Base-by-base conservation (phyloP, 164 flowering plant species). In the Stephania yunnanensis region DNA sequence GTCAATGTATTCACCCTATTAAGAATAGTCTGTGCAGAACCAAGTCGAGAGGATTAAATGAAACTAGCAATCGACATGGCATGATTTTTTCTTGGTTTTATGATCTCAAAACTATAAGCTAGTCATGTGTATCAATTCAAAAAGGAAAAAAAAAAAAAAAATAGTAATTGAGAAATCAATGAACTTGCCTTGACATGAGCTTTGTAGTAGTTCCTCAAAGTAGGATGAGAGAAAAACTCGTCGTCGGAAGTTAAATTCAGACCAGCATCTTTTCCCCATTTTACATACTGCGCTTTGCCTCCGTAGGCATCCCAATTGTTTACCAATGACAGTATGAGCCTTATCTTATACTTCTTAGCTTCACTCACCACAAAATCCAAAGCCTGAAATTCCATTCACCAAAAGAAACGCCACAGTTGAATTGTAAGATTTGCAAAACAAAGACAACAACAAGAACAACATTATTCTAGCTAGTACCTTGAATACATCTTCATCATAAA, bases 271-370 rank as follows among this genome's bases (percentile, higher is more conserved):
- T 88, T 89, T 25, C 97, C 99, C 99, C 98, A 95, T 85, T 92
- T 89, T 10, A 90, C 95, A 81, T 95, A 93, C 71, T 95, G 99
- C 46, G 92, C 58, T 80, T 92, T 92, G 74, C 99, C 99, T 29
- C 98, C 99, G 75, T 89, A 95, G 22, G 92, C 92, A 4, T 91
- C 94, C 98, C 98, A 93, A 80, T 95, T 92, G 86, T 93, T 92
- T 7, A 69, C 67, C 44, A 93, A 79, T 19, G 98, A 89, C 80
- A 95, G 71, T 65, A 95, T 90, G 15, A 95, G 91, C 86, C 98
- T 89, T 77, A 95, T 89, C 78, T 92, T 90, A 79, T 87, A 80
- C 80, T 88, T 91, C 80, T 83, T 92, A 4, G 99, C 98, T 86
- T 95, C 99, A 79, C 91, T 91, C 19, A 93, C 81, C n/a, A 92